Evolutionary conservation across 1,284 basidiomycete species (phyloP).

Genomic region (Kwoniella shivajii): DNA sequence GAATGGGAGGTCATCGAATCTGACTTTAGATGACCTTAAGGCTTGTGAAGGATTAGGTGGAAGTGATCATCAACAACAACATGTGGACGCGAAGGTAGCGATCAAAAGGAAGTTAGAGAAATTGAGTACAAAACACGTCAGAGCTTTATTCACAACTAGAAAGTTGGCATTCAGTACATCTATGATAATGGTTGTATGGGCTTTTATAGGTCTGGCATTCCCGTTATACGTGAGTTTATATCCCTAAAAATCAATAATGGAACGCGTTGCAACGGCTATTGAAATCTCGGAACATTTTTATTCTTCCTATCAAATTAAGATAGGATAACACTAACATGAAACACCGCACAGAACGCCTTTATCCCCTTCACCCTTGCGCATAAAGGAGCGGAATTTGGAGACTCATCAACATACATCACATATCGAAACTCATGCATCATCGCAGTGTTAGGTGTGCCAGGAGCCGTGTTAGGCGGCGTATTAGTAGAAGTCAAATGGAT

Average conservation of each 20-base stretch:
- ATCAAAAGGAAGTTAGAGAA: slow-evolving; percentile 48
- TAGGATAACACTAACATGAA: slow-evolving; percentile 50
- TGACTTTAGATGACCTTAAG: slow-evolving; percentile 59
- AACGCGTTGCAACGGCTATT: slow-evolving; percentile 30
- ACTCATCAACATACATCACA: slow-evolving; percentile 52
- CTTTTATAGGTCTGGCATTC: slow-evolving; percentile 65
- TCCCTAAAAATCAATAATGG: slow-evolving; percentile 60
- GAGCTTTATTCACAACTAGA: slow-evolving; percentile 60
- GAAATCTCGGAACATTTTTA: neutral
- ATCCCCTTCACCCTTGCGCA: slow-evolving; percentile 60
- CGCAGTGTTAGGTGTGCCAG: slow-evolving; percentile 61
- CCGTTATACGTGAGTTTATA: slow-evolving; percentile 55
- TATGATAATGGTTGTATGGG: slow-evolving; percentile 63
- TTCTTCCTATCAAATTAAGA: slow-evolving; percentile 22
- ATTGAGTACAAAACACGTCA: slow-evolving; percentile 58
- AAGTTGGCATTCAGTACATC: slow-evolving; percentile 61
- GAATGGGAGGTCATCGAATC: slow-evolving; percentile 59
- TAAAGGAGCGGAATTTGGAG: slow-evolving; percentile 41
- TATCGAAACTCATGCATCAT: slow-evolving; percentile 61
- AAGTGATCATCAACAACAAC: slow-evolving; percentile 14
- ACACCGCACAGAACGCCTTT: slow-evolving; percentile 59
- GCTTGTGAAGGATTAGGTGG: slow-evolving; percentile 36
- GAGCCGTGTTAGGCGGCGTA: slow-evolving; percentile 62
- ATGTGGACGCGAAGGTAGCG: slow-evolving; percentile 23
- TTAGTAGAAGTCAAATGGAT: slow-evolving; percentile 61